Evolutionary conservation across 306 rosid species (phyloP).

Genomic region (Cajanus cajan): DNA sequence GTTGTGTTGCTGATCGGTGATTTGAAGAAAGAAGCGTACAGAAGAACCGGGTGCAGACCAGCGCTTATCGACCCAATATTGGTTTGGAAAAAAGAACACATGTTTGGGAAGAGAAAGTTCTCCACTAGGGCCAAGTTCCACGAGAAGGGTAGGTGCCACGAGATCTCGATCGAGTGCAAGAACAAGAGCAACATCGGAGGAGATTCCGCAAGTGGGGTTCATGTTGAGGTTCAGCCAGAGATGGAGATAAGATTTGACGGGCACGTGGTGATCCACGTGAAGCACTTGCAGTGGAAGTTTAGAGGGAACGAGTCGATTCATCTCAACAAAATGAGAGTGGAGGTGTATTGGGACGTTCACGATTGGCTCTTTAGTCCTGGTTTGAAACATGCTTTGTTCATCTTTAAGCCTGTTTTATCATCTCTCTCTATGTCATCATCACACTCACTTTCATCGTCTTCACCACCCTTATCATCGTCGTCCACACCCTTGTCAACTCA

Average conservation of each 20-base stretch:
- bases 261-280: constrained; percentile 62
- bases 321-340: constrained; percentile 60
- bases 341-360: constrained; percentile 93
- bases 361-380: constrained; percentile 89
- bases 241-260: constrained; percentile 88
- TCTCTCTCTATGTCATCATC: constrained; percentile 32
- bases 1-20: constrained; percentile 78
- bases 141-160: constrained; percentile 54
- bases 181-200: constrained; percentile 12
- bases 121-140: constrained; percentile 64
- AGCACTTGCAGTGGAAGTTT: constrained; percentile 93
- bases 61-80: constrained; percentile 65
- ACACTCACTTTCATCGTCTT: neutral
- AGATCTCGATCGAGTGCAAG: constrained; percentile 71
- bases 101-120: constrained; percentile 69
- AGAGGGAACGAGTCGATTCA: constrained; percentile 75
- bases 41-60: constrained; percentile 67
- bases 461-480: constrained; percentile 34
- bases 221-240: constrained; percentile 56
- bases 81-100: constrained; percentile 73
- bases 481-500: constrained; percentile 43
- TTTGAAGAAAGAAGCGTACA: constrained; percentile 70
- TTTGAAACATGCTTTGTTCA: constrained; percentile 72
- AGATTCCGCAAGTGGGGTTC: constrained; percentile 27
- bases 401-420: constrained; percentile 63